phyloP scores from a whole-genome alignment of 2,329 filamentous ascomycete species.

The Cytospora schulzeri region DNA sequence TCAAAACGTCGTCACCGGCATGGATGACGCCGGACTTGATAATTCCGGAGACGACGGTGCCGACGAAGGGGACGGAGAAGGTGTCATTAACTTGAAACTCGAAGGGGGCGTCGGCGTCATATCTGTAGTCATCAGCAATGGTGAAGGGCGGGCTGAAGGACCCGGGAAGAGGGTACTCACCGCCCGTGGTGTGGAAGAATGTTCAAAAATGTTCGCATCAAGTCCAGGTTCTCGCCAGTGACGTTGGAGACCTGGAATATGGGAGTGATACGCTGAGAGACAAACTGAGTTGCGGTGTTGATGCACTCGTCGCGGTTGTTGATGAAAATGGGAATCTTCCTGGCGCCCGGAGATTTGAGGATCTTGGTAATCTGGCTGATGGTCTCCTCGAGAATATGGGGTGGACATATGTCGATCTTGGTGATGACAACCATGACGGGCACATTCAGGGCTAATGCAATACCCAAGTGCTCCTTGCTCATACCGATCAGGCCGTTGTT shows the following conservation, averaged over 20 bases:
- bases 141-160: background rate
- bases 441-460: slow-evolving; percentile 91
- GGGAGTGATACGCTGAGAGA: slow-evolving; percentile 91
- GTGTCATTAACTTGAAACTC: slow-evolving; percentile 97
- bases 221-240: slow-evolving; percentile 85
- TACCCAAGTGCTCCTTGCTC: slow-evolving; percentile 97
- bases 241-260: slow-evolving; percentile 99
- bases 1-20: slow-evolving; percentile 82
- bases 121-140: slow-evolving; percentile 47
- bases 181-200: slow-evolving; percentile 90
- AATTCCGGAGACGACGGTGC: slow-evolving; percentile 93
- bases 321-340: slow-evolving; percentile 96
- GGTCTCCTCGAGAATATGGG: slow-evolving; percentile 92
- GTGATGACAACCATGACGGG: slow-evolving; percentile 97
- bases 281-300: slow-evolving; percentile 93
- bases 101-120: slow-evolving; percentile 83
- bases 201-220: slow-evolving; percentile 91
- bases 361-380: slow-evolving; percentile 90
- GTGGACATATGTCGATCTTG: slow-evolving; percentile 97
- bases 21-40: slow-evolving; percentile 87
- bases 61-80: slow-evolving; percentile 95
- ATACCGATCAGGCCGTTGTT: slow-evolving; percentile 97
- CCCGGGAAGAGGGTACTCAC: background rate
- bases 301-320: slow-evolving; percentile 89
- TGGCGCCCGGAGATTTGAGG: slow-evolving; percentile 87